Percentiles rank a stretch among this genome's conserved stretches.
Evolutionary conservation across 169 alveolate species (phyloP).

Genomic region (Ichthyophthirius multifiliis): DNA sequence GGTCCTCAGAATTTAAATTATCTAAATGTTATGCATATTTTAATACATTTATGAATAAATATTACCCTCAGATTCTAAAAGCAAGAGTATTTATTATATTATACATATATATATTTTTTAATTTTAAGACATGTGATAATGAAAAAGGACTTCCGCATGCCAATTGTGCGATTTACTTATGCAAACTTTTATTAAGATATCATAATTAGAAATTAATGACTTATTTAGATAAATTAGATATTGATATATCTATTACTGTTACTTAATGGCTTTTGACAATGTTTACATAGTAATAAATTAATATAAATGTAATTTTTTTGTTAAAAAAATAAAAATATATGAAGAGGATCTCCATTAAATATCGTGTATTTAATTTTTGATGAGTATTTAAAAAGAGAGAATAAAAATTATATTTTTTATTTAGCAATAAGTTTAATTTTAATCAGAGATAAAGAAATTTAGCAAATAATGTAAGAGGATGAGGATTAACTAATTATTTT

Average conservation of each 20-base stretch:
- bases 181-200: neutral
- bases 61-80: neutral
- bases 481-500: neutral
- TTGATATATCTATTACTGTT: neutral
- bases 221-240: neutral
- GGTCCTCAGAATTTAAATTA: neutral
- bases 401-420: neutral
- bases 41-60: constrained; percentile 4
- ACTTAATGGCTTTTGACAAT: neutral
- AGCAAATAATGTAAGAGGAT: neutral
- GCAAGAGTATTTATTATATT: neutral
- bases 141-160: constrained; percentile 6
- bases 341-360: neutral
- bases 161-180: neutral
- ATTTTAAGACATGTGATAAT: neutral
- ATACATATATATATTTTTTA: neutral
- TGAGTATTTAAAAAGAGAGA: neutral
- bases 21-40: constrained; percentile 1
- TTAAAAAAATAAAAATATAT: neutral
- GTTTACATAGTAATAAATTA: neutral
- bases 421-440: neutral
- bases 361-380: neutral
- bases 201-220: neutral
- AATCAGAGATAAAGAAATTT: neutral
- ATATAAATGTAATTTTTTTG: neutral